Conservation (phyloP, 228 moss, liverwort and hornwort genomes). For the Sphagnum magellanicum region DNA sequence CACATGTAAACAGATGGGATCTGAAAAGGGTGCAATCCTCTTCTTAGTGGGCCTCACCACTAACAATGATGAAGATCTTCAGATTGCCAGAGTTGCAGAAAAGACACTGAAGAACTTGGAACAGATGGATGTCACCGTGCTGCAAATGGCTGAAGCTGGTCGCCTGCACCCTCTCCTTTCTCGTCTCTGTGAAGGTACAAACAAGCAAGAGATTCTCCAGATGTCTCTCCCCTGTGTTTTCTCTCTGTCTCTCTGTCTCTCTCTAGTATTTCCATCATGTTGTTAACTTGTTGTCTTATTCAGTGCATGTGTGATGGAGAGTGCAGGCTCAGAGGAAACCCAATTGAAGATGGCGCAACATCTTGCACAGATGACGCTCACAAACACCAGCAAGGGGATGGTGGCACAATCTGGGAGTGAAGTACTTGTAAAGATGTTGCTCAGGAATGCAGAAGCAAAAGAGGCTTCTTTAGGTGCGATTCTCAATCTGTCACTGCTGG, state of each 20-base stretch:
- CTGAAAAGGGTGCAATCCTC: constrained; percentile 32
- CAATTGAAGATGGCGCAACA: constrained; percentile 42
- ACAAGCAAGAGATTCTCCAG: not conserved
- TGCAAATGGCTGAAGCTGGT: constrained; percentile 54
- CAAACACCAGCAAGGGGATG: constrained; percentile 39
- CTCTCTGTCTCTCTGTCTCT: not conserved
- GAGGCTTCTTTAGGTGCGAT: constrained; percentile 43
- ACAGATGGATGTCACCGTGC: constrained; percentile 22
- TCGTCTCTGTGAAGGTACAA: constrained; percentile 27
- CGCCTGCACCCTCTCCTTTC: constrained; percentile 39
- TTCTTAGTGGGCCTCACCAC: constrained; percentile 25
- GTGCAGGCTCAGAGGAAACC: constrained; percentile 42
- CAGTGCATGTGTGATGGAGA: not conserved
- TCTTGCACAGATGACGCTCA: constrained; percentile 47
- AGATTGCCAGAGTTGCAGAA: constrained; percentile 20
- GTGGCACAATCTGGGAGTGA: constrained; percentile 36
- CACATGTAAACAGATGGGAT: constrained; percentile 28
- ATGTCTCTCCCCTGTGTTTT: not conserved
- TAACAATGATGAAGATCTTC: constrained; percentile 11
- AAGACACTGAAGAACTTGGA: constrained; percentile 40
- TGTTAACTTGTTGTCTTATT: not conserved
- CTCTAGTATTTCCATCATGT: not conserved
- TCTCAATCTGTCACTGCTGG: constrained; percentile 32
- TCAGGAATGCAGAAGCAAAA: constrained; percentile 30
- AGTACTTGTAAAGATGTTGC: constrained; percentile 42